These are phyloP conservation scores for Alternaria sp. DNA, from an alignment of 2,329 filamentous ascomycete species.

Conservation along the genomic window DNA sequence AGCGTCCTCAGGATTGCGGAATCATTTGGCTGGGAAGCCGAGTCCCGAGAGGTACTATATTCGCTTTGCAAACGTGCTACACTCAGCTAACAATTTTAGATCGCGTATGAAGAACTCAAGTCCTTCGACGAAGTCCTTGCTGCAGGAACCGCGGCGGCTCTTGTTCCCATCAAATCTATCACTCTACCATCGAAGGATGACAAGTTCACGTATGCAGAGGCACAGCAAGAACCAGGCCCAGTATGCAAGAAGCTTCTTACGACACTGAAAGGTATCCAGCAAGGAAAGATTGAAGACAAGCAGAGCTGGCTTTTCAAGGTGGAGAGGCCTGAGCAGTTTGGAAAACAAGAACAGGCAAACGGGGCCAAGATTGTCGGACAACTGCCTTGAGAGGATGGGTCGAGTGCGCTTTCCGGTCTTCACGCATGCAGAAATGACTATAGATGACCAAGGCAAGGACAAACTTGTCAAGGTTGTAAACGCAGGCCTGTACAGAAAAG, in stretches of 20 bases:
- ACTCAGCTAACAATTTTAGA: slow-evolving; percentile 53
- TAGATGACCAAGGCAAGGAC: background rate
- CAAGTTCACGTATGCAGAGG: slow-evolving; percentile 64
- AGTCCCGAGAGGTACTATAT: slow-evolving; percentile 71
- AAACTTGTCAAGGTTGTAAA: background rate
- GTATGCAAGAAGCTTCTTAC: slow-evolving; percentile 76
- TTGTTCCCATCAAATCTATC: slow-evolving; percentile 93
- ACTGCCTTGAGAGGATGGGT: slow-evolving; percentile 34
- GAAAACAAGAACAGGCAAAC: slow-evolving; percentile 27
- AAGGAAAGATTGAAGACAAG: slow-evolving; percentile 77
- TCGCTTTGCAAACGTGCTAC: background rate
- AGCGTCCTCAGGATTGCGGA: slow-evolving; percentile 79
- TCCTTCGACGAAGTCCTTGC: slow-evolving; percentile 84
- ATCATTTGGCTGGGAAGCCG: slow-evolving; percentile 84
- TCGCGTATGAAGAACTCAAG: slow-evolving; percentile 70
- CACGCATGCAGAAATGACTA: too few species aligned
- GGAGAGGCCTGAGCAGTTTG: slow-evolving; percentile 51
- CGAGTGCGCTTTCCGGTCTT: background rate
- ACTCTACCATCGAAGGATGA: slow-evolving; percentile 70
- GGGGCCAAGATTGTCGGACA: slow-evolving; percentile 46
- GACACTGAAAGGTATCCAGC: slow-evolving; percentile 85
- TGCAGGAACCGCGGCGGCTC: slow-evolving; percentile 87
- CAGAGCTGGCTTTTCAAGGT: slow-evolving; percentile 74
- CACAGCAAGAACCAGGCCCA: slow-evolving; percentile 75
- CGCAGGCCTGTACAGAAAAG: background rate